Conservation (phyloP, 2,329 filamentous ascomycete species). For the Camillea tinctor region DNA sequence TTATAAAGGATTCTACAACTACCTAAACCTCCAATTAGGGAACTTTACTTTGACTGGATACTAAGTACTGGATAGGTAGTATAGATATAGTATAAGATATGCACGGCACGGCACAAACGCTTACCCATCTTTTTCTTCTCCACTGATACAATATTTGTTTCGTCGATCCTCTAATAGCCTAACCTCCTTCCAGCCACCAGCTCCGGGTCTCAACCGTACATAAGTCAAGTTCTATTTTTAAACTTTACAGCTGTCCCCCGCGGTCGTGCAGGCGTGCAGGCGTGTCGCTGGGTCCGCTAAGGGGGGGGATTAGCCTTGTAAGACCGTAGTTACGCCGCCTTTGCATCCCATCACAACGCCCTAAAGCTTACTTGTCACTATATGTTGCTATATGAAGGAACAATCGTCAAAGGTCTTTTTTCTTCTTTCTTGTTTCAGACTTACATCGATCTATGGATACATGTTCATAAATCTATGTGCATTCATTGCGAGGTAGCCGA, state of each 20-base stretch:
- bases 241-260: neutral
- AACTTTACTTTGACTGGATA: too few species aligned
- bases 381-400: neutral
- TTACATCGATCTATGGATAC: too few species aligned
- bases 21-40: too few species aligned
- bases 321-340: neutral
- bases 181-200: neutral
- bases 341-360: neutral
- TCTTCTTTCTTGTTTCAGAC: too few species aligned
- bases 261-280: too few species aligned
- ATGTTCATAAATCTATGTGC: too few species aligned
- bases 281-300: conserved; percentile 10
- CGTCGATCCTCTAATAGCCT: neutral
- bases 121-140: neutral
- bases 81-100: too few species aligned
- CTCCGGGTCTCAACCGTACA: neutral
- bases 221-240: neutral
- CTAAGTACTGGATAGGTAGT: too few species aligned
- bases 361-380: neutral
- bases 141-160: neutral
- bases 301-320: neutral
- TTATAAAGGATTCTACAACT: too few species aligned
- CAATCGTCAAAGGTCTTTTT: too few species aligned
- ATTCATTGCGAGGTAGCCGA: too few species aligned
- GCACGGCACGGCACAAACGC: too few species aligned